These are phyloP conservation scores for Mycena metata DNA, from an alignment of 768 basidiomycete species.

Conservation along the genomic window DNA sequence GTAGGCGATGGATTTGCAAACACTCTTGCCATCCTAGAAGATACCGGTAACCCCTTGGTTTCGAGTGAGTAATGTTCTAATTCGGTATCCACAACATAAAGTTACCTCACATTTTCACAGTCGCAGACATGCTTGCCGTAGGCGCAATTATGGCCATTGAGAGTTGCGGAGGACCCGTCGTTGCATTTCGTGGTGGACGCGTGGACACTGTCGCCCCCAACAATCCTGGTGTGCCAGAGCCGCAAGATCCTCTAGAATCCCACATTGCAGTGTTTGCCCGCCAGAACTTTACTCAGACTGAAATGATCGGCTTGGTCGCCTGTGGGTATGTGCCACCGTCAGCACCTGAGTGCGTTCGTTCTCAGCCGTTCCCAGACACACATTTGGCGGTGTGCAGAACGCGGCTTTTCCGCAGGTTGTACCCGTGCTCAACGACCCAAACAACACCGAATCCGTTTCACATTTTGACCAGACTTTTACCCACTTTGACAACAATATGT, in stretches of 20 bases:
- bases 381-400: slow-evolving; percentile 13
- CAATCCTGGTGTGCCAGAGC: slow-evolving; percentile 2
- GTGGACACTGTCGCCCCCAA: slow-evolving; percentile 14
- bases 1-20: not conserved
- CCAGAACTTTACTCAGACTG: slow-evolving; percentile 15
- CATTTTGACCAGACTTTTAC: slow-evolving; percentile 7
- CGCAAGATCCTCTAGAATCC: not conserved
- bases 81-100: not conserved
- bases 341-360: too few species aligned
- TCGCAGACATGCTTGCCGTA: slow-evolving; percentile 7
- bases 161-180: slow-evolving; percentile 17
- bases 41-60: slow-evolving; percentile 12
- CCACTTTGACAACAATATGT: slow-evolving; percentile 18
- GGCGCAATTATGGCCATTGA: slow-evolving; percentile 22
- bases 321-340: slow-evolving; percentile 26
- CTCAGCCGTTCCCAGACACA: too few species aligned
- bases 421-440: not conserved
- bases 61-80: slow-evolving; percentile 2
- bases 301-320: slow-evolving; percentile 23
- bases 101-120: not conserved
- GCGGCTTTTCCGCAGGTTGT: slow-evolving; percentile 1
- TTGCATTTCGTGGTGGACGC: slow-evolving; percentile 26
- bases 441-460: not conserved
- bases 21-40: not conserved
- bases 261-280: slow-evolving; percentile 12